These are phyloP conservation scores for Phoenix roebelenii DNA, from an alignment of 176 grass and related monocot genomes.

Conservation along the genomic window DNA sequence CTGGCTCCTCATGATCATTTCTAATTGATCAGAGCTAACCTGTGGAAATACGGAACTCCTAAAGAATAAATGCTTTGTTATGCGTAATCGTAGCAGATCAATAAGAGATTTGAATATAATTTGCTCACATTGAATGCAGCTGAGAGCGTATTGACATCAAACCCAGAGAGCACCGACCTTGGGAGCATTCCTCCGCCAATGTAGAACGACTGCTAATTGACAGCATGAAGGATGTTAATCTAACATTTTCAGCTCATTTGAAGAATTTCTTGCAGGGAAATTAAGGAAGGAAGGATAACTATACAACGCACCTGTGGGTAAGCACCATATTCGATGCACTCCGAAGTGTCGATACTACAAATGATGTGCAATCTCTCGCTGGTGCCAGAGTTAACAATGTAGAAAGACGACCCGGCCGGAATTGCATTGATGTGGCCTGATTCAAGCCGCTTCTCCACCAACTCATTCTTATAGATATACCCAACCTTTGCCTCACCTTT, in stretches of 20 bases:
- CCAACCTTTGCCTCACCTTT: too few species aligned
- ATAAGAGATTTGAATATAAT: neutral
- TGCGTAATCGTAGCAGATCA: neutral
- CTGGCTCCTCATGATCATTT: neutral
- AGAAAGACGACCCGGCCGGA: too few species aligned
- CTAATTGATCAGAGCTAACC: slow-evolving; percentile 1
- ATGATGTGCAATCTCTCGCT: too few species aligned
- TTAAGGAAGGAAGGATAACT: neutral
- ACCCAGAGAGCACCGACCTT: neutral
- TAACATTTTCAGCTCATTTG: neutral
- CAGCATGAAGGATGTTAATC: neutral
- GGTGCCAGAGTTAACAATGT: too few species aligned
- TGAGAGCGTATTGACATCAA: neutral
- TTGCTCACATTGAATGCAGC: neutral
- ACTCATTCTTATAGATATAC: too few species aligned
- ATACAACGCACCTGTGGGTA: neutral
- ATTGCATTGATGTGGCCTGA: too few species aligned
- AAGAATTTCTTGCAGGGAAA: neutral
- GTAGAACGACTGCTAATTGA: neutral
- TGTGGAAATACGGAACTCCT: neutral
- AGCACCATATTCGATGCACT: neutral
- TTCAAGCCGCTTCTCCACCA: too few species aligned
- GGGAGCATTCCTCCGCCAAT: neutral
- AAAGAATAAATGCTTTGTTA: neutral
- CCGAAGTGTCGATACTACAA: neutral